phyloP scores from a whole-genome alignment of 2,329 filamentous ascomycete species.

The Beauveria sp. region DNA sequence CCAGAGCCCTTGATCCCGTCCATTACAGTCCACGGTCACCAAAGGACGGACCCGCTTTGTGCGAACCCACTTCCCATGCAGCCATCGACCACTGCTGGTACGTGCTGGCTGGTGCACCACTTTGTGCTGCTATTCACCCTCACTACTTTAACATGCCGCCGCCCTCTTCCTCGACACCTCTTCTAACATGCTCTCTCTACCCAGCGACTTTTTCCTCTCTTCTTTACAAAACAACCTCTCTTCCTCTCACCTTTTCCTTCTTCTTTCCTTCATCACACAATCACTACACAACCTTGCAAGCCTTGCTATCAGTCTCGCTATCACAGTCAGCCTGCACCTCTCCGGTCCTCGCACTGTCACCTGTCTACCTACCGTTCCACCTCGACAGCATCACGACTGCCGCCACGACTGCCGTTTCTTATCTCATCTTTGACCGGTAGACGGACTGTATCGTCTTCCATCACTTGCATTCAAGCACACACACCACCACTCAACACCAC shows the following conservation, averaged over 20 bases:
- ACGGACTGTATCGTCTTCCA: background rate
- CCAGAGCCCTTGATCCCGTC: background rate
- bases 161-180: slow-evolving; percentile 5
- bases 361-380: background rate
- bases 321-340: background rate
- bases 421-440: background rate
- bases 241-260: background rate
- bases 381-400: slow-evolving; percentile 3
- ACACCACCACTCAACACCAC: slow-evolving; percentile 9
- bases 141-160: slow-evolving; percentile 8
- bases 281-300: background rate
- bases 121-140: background rate
- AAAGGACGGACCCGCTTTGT: background rate
- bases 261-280: background rate
- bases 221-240: background rate
- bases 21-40: background rate
- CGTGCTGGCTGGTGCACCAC: background rate
- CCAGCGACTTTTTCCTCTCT: background rate
- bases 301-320: slow-evolving; percentile 1
- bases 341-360: background rate
- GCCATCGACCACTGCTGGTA: background rate
- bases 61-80: slow-evolving; percentile 7
- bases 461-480: background rate
- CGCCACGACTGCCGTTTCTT: background rate
- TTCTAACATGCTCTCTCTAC: background rate